A percentile compares a stretch with the other conserved stretches of the same genome.
Conservation (phyloP, 2,329 filamentous ascomycete species). For the Fusarium foetens region DNA sequence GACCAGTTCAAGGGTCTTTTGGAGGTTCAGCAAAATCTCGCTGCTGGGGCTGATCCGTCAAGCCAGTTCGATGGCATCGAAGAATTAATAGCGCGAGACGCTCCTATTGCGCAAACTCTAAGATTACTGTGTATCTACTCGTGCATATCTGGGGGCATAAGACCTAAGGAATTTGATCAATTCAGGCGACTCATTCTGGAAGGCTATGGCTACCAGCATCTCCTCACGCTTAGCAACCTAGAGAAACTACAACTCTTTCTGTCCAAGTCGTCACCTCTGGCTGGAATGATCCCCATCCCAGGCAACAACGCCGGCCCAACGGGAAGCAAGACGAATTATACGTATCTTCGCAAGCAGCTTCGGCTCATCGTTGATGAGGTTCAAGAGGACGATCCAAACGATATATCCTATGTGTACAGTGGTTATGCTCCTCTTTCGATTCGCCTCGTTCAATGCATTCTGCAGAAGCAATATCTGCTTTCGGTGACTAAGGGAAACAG, state of each 20-base stretch:
- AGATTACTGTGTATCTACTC: slow-evolving; percentile 91
- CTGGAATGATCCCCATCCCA: slow-evolving; percentile 82
- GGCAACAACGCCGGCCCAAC: slow-evolving; percentile 62
- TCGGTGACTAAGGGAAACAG: slow-evolving; percentile 73
- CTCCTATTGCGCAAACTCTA: slow-evolving; percentile 82
- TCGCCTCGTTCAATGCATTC: slow-evolving; percentile 87
- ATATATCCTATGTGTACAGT: slow-evolving; percentile 97
- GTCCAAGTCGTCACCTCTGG: slow-evolving; percentile 78
- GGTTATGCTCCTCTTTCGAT: slow-evolving; percentile 95
- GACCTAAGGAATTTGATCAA: slow-evolving; percentile 85
- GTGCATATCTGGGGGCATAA: slow-evolving; percentile 87
- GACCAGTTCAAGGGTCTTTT: slow-evolving; percentile 89
- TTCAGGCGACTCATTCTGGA: slow-evolving; percentile 90
- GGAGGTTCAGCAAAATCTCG: slow-evolving; percentile 95
- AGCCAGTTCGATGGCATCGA: slow-evolving; percentile 92
- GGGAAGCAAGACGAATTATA: slow-evolving; percentile 88
- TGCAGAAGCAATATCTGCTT: slow-evolving; percentile 88
- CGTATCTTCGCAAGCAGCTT: slow-evolving; percentile 84
- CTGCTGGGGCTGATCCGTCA: slow-evolving; percentile 87
- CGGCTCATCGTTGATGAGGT: slow-evolving; percentile 95
- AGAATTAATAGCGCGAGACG: slow-evolving; percentile 90
- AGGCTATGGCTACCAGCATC: slow-evolving; percentile 93
- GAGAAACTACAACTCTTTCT: slow-evolving; percentile 91
- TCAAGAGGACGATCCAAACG: slow-evolving; percentile 91
- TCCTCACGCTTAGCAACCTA: slow-evolving; percentile 86